Base-by-base conservation (phyloP, 768 basidiomycete species). In the Naematelia aurantialba region DNA sequence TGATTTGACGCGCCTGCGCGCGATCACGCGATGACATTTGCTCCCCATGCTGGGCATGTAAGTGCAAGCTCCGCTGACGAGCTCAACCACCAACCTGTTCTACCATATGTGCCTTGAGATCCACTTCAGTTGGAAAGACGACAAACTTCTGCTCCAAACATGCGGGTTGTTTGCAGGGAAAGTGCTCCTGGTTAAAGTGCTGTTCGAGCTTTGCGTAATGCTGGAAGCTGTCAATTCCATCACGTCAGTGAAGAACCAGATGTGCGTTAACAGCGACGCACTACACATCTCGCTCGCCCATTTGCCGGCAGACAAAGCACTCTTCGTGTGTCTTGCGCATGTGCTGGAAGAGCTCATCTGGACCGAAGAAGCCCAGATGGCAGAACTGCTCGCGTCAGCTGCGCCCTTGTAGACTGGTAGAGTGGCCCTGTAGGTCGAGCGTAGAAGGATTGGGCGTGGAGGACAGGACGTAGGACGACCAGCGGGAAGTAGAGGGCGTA, bases 241-340 rank as follows among this genome's bases (percentile, higher is more conserved):
- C n/a, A n/a, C n/a, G n/a, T n/a, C n/a, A n/a, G n/a, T n/a, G n/a
- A n/a, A n/a, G n/a, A n/a, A n/a, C n/a, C n/a, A n/a, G n/a, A n/a
- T n/a, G n/a, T n/a, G n/a, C n/a, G n/a, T n/a, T n/a, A n/a, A n/a
- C n/a, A n/a, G n/a, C n/a, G 25, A 83, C 91, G 71, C 69, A 96
- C 91, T 96, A 92, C 78, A 91, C 85, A 76, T 92, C 85, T 63
- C 83, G 81, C 42, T 89, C 67, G 5, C 87, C 91, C 56, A 87
- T 83, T 26, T 87, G 82, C 73, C 90, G 91, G 77, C 96, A 99
- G 13, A 99, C 76, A 66, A 96, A 96, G 74, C 94, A 98, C 70
- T 98, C 93, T 76, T 99, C 94, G 78, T 99, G 94, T 50, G 81
- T 81, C 71, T 92, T 87, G 52, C 93, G 84, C 87, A 97, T 89